These are phyloP conservation scores for Capsella rubella DNA, from an alignment of 441 rosid genomes.

Conservation along the genomic window DNA sequence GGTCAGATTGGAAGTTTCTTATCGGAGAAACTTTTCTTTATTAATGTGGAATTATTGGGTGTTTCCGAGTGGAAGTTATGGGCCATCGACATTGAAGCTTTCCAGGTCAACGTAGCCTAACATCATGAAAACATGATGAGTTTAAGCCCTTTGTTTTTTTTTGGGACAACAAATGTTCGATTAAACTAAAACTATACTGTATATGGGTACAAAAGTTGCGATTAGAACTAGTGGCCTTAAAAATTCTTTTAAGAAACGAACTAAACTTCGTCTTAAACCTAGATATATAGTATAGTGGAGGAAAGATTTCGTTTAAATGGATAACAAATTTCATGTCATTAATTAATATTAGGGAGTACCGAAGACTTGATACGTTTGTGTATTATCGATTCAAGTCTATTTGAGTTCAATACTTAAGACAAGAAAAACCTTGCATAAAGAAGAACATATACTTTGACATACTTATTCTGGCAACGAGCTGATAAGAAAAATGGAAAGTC, in stretches of 20 bases:
- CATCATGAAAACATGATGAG: neutral
- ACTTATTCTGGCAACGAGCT: neutral
- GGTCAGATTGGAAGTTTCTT: neutral
- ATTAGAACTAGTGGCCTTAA: too few species aligned
- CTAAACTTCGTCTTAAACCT: neutral
- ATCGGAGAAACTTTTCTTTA: conserved; percentile 4
- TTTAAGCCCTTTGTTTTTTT: neutral
- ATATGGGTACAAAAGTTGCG: neutral
- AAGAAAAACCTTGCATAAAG: neutral
- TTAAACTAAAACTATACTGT: neutral
- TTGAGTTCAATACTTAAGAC: neutral
- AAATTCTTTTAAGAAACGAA: neutral
- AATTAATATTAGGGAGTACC: neutral
- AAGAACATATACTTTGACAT: neutral
- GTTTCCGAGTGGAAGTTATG: conserved; percentile 7
- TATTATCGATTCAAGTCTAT: neutral
- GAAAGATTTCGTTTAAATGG: neutral
- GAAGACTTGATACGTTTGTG: neutral
- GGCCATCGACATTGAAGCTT: conserved; percentile 34
- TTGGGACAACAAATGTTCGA: neutral
- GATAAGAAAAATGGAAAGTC: neutral
- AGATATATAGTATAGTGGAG: neutral
- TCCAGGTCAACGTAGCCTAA: conserved; percentile 21
- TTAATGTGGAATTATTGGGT: neutral
- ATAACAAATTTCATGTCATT: neutral